Evolutionary conservation across 1,139 yeast species (phyloP).

Genomic region (Scheffersomyces quercinus): DNA sequence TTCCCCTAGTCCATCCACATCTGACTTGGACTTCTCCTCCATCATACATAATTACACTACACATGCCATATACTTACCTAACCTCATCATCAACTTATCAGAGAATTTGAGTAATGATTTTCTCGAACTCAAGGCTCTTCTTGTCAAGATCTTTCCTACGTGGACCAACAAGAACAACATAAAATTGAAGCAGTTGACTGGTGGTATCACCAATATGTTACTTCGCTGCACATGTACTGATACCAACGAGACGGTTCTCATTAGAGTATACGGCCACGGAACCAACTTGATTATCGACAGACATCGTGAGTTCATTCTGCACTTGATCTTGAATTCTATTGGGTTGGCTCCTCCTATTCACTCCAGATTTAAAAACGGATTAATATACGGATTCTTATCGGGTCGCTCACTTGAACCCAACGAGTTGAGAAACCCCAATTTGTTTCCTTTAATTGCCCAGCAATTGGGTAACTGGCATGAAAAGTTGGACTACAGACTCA

Average conservation of each 20-base stretch:
- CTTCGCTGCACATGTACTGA: constrained; percentile 46
- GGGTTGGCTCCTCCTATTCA: constrained; percentile 69
- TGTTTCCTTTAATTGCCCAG: constrained; percentile 63
- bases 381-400: constrained; percentile 68
- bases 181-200: constrained; percentile 51
- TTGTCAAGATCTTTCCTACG: constrained; percentile 35
- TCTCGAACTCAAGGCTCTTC: constrained; percentile 32
- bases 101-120: constrained; percentile 32
- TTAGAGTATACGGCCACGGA: constrained; percentile 76
- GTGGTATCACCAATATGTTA: constrained; percentile 80
- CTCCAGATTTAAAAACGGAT: constrained; percentile 72
- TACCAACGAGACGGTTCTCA: constrained; percentile 44
- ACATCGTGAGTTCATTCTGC: constrained; percentile 74
- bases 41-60: constrained; percentile 30
- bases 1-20: constrained; percentile 17
- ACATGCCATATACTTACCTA: constrained; percentile 43
- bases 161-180: constrained; percentile 31
- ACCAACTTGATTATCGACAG: constrained; percentile 74
- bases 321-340: constrained; percentile 59
- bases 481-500: constrained; percentile 41
- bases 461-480: constrained; percentile 75
- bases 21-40: constrained; percentile 14
- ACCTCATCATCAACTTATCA: constrained; percentile 33
- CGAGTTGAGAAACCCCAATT: constrained; percentile 48
- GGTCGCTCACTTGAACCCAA: constrained; percentile 64